Conservation (phyloP, 2,329 filamentous ascomycete genomes). For the Colletotrichum graminicola region DNA sequence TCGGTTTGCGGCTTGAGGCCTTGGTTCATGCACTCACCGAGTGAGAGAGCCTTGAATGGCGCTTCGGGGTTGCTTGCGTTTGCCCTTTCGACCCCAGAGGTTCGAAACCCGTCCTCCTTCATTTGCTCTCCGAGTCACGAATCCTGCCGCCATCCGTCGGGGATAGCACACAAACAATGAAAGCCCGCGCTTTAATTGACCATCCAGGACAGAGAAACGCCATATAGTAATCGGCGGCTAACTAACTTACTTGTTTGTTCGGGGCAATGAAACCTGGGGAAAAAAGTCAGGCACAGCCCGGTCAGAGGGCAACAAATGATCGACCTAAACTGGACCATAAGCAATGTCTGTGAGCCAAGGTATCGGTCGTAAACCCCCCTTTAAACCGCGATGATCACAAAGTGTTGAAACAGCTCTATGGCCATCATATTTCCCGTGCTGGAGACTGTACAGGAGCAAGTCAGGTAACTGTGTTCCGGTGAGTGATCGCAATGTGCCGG, state of each 20-base stretch:
- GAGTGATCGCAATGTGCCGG: conserved; percentile 22
- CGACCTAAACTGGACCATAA: not conserved
- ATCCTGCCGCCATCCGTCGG: not conserved
- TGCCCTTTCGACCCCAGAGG: not conserved
- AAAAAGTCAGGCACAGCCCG: conserved; percentile 17
- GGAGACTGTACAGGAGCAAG: conserved; percentile 5
- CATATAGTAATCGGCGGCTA: not conserved
- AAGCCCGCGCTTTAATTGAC: not conserved
- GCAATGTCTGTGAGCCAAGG: conserved; percentile 9
- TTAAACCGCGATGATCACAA: not conserved
- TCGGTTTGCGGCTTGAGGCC: conserved; percentile 1
- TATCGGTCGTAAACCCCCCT: not conserved
- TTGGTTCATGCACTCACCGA: conserved; percentile 5
- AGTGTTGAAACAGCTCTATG: conserved; percentile 14
- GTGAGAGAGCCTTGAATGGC: not conserved
- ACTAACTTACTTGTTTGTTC: conserved; percentile 11
- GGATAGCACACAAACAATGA: not conserved
- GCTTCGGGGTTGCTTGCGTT: not conserved
- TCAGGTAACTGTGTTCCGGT: conserved; percentile 13
- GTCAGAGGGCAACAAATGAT: conserved; percentile 11
- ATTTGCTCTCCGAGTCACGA: not conserved
- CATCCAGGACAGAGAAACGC: not conserved
- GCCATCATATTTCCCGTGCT: conserved; percentile 1
- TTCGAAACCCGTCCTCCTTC: not conserved
- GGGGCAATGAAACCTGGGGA: conserved; percentile 32